Base-by-base conservation (phyloP, 495 filamentous ascomycete species). In the Penicillium psychrofluorescens region DNA sequence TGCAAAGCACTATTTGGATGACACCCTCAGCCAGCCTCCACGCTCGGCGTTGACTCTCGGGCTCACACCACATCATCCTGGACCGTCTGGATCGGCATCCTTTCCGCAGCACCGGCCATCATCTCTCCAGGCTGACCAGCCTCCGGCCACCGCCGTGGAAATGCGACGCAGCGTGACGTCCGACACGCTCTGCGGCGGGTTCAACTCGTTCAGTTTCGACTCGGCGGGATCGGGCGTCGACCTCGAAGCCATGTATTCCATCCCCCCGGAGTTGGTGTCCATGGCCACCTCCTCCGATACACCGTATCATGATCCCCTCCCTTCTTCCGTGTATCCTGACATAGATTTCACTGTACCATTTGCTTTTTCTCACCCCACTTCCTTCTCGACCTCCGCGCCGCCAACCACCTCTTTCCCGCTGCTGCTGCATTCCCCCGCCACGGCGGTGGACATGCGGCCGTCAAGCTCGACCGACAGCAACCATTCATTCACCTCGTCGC, bases 141-240 rank as follows among this genome's bases (percentile, higher is more conserved):
- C 40, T 32, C 41, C 59, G 28, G 15, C 49, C 14, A 37, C 49
- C 11, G 62, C 66, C 11, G 49, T 63, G 15, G 60, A 64, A 22
- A 75, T 77, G 73, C 73, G 61, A 28, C 62, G 73, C 41, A 70
- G 64, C 44, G 62, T 56, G 11, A 72, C 64, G 7, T 63, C 67
- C 36, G 70, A 70, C 38, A 67, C 67, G 27, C 51, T 76, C 31
- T 69, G 65, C 40, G 62, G 65, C 43, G 63, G 57, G n/a, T 54
- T 76, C 38, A 60, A 60, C 45, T 70, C 66, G 59, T 61, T 76
- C 52, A 56, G 62, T 45, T 63, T 74, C 40, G 60, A 69, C 40
- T 67, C 64, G 10, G 59, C 58, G 8, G 65, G 56, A 42, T 54
- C 63, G 8, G 36, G 38, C 7, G 35, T 35, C 38, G 65, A 64